These are phyloP conservation scores for Mycena maculata DNA, from an alignment of 768 basidiomycete genomes.

Conservation along the genomic window DNA sequence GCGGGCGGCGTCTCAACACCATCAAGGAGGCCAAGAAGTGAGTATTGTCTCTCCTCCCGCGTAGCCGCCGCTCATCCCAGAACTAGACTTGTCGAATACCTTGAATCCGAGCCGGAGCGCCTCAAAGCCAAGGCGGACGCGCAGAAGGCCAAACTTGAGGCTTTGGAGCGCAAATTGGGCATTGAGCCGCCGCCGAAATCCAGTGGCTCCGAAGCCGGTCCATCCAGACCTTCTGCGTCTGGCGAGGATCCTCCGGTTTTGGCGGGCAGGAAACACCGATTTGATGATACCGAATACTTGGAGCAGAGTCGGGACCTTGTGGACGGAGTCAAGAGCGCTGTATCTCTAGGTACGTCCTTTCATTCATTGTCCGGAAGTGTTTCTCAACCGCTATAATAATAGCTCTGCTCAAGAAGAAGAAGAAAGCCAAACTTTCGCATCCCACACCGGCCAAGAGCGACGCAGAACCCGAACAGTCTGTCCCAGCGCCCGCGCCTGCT, in stretches of 20 bases:
- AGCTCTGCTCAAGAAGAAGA: constrained; percentile 82
- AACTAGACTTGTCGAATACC: constrained; percentile 81
- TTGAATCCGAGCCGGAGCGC: constrained; percentile 86
- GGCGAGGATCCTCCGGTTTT: constrained; percentile 57
- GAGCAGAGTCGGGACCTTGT: constrained; percentile 93
- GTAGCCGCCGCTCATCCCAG: not conserved
- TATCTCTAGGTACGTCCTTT: constrained; percentile 78
- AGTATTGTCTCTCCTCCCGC: constrained; percentile 36
- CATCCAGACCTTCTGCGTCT: constrained; percentile 42
- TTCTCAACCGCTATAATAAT: constrained; percentile 33
- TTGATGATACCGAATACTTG: constrained; percentile 93
- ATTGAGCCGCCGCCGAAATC: constrained; percentile 57
- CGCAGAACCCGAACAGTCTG: not conserved
- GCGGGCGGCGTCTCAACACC: constrained; percentile 88
- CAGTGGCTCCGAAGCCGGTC: constrained; percentile 48
- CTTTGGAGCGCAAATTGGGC: constrained; percentile 85
- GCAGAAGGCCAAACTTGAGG: constrained; percentile 84
- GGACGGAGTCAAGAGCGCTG: constrained; percentile 91
- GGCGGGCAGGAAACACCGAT: constrained; percentile 85
- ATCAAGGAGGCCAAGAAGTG: constrained; percentile 97
- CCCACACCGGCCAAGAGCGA: constrained; percentile 23
- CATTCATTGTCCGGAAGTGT: no score
- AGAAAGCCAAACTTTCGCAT: constrained; percentile 68
- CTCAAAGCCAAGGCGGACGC: constrained; percentile 82
- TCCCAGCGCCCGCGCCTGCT: not conserved